A percentile compares a stretch with the other conserved stretches of the same genome.
These are phyloP conservation scores for Diaporthe helianthi DNA, from an alignment of 2,329 filamentous ascomycete species.

Conservation along the genomic window DNA sequence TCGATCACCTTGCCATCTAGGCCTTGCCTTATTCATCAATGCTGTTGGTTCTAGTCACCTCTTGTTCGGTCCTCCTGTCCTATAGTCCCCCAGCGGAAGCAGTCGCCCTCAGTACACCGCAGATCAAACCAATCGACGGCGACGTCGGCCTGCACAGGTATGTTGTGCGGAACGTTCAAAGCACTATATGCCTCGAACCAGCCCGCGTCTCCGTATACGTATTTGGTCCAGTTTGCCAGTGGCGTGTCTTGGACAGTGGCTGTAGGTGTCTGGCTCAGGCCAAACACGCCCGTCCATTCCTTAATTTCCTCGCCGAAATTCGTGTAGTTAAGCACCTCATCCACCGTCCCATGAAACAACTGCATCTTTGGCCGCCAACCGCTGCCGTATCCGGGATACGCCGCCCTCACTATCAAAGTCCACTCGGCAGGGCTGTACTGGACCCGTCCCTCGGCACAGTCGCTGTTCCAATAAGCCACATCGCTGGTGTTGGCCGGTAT, in stretches of 20 bases:
- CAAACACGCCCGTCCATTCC: slow-evolving; percentile 56
- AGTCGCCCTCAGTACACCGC: slow-evolving; percentile 41
- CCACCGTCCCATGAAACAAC: slow-evolving; percentile 62
- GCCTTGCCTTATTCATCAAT: not conserved
- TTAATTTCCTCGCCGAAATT: slow-evolving; percentile 63
- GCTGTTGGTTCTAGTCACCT: too few species aligned
- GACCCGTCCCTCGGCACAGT: slow-evolving; percentile 58
- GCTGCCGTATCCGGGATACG: slow-evolving; percentile 55
- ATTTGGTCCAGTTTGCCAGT: slow-evolving; percentile 47
- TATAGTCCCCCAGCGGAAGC: slow-evolving; percentile 48
- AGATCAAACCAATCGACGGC: slow-evolving; percentile 49
- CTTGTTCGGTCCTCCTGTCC: slow-evolving; percentile 36
- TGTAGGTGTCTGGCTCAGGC: slow-evolving; percentile 42
- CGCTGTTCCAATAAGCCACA: slow-evolving; percentile 57
- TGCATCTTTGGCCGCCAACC: slow-evolving; percentile 62
- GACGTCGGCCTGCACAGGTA: slow-evolving; percentile 47
- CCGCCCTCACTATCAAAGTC: slow-evolving; percentile 46
- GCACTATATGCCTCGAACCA: slow-evolving; percentile 52
- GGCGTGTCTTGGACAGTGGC: slow-evolving; percentile 44
- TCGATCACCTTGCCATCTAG: too few species aligned
- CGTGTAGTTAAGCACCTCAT: slow-evolving; percentile 57
- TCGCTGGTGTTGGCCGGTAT: slow-evolving; percentile 36
- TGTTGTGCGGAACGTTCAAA: slow-evolving; percentile 48
- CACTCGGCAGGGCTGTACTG: slow-evolving; percentile 45
- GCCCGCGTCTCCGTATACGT: slow-evolving; percentile 44